Base-by-base conservation (phyloP, 805 yeast genomes). In the Pichia kluyveri region DNA sequence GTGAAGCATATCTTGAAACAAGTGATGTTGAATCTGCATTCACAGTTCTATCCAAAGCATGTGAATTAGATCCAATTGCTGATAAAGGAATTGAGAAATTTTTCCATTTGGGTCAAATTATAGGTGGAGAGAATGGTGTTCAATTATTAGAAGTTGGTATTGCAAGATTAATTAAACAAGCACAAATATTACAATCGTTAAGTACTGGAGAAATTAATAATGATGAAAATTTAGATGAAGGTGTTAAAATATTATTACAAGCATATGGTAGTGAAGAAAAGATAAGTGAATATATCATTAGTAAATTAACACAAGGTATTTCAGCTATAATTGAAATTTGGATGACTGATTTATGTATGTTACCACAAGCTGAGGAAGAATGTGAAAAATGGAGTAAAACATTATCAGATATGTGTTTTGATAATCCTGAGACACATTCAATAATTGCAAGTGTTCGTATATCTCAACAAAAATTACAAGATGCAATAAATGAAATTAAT, bases 311-410 rank as follows among this genome's bases (percentile, higher is more conserved):
- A 53, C 85, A 82, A 60, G 96, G 91, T 0, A 69, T 87, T 28
- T 81, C 91, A 55, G 82, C 96, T 8, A 76, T 83, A 69, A 85
- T 93, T 59, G 99, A 91, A 66, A 84, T 87, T 49, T 90, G 96
- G 96, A 87, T 89, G 97, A 91, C 98, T 1, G 97, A 91, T 69
- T 70, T 90, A 54, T 90, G 98, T 69, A 88, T 90, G 96, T 95
- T 87, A 58, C 80, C 80, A 3, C 81, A 83, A 55, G 98, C 98
- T 2, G 98, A 93, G 66, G 23, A 63, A 9, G 75, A 79, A 62
- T 93, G 98, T 67, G 85, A 89, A 56, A 72, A 72, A 47, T 71
- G 86, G 54, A 82, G 90, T 47, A 65, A 75, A 11, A 77, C 76
- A 55, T 80, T 95, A 1, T 65, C 87, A 58, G 66, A 76, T 45